Evolutionary conservation across 306 rosid species (phyloP).

Genomic region (Canavalia gladiata): DNA sequence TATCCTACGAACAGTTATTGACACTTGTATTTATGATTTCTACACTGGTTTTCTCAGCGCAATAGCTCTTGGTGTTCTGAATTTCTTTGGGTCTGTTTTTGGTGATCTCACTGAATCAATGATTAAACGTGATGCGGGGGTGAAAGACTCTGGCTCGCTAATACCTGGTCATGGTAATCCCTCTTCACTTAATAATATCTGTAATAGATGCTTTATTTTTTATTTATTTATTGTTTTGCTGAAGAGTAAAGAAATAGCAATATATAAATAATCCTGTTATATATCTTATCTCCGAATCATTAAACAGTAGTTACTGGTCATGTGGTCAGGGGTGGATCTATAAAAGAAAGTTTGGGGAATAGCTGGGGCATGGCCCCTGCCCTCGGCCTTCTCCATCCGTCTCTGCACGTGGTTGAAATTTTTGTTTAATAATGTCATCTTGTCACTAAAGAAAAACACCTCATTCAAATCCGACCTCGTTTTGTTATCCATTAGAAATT

Average conservation of each 20-base stretch:
- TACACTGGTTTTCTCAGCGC: slow-evolving; percentile 61
- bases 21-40: slow-evolving; percentile 25
- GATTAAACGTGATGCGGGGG: slow-evolving; percentile 99
- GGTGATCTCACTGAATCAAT: slow-evolving; percentile 99
- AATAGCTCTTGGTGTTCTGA: slow-evolving; percentile 83
- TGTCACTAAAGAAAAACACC: not conserved
- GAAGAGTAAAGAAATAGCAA: slow-evolving; percentile 16
- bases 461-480: slow-evolving; percentile 14
- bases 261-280: slow-evolving; percentile 10
- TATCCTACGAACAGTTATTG: slow-evolving; percentile 24
- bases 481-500: slow-evolving; percentile 30
- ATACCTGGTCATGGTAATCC: slow-evolving; percentile 97
- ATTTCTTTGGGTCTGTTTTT: slow-evolving; percentile 83
- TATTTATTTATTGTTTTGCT: not conserved
- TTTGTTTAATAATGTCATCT: slow-evolving; percentile 10
- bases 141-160: slow-evolving; percentile 95
- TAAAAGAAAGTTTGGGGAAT: too few relatives aligned
- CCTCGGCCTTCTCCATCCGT: too few relatives aligned
- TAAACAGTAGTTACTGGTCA: not conserved
- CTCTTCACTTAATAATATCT: slow-evolving; percentile 40
- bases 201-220: slow-evolving; percentile 38
- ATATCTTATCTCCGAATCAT: not conserved
- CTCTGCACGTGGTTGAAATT: not conserved
- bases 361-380: too few relatives aligned
- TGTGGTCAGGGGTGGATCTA: too few relatives aligned